Evolutionary conservation across 2,329 filamentous ascomycete genomes (phyloP).

Genomic region (Rachicladosporium sp.): DNA sequence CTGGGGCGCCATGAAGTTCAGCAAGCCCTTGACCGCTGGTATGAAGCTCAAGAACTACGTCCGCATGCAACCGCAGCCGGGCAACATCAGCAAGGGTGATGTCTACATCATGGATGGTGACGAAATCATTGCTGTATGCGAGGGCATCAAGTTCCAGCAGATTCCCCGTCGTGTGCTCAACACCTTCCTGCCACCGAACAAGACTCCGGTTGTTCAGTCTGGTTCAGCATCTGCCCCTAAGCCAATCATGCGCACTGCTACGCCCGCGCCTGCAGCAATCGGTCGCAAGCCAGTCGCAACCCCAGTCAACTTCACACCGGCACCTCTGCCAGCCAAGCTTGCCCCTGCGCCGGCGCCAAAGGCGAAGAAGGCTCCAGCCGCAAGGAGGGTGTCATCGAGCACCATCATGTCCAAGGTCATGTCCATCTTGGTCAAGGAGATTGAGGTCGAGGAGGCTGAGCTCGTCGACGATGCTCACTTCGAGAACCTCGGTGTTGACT

Average conservation of each 20-base stretch:
- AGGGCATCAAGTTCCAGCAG: slow-evolving; percentile 53
- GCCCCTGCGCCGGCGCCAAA: slow-evolving; percentile 12
- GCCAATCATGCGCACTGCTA: slow-evolving; percentile 26
- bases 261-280: slow-evolving; percentile 19
- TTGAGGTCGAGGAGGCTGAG: slow-evolving; percentile 45
- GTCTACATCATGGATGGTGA: slow-evolving; percentile 49
- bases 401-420: slow-evolving; percentile 44
- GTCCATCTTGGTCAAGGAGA: slow-evolving; percentile 55
- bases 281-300: slow-evolving; percentile 23
- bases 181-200: slow-evolving; percentile 52
- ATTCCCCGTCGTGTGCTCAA: slow-evolving; percentile 56
- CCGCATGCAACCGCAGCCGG: slow-evolving; percentile 45
- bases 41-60: slow-evolving; percentile 48
- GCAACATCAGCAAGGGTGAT: slow-evolving; percentile 46
- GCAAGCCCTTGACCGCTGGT: slow-evolving; percentile 30
- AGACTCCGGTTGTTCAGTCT: slow-evolving; percentile 18
- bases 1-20: slow-evolving; percentile 45
- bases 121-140: slow-evolving; percentile 46
- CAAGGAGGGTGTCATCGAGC: slow-evolving; percentile 38
- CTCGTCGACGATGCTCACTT: slow-evolving; percentile 49
- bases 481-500: slow-evolving; percentile 51
- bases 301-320: slow-evolving; percentile 21
- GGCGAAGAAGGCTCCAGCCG: slow-evolving; percentile 38
- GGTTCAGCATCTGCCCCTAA: slow-evolving; percentile 27
- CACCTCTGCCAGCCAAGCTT: slow-evolving; percentile 13